Base-by-base conservation (phyloP, 108 stramenopile genomes). In the Pelagomonas calceolata region DNA sequence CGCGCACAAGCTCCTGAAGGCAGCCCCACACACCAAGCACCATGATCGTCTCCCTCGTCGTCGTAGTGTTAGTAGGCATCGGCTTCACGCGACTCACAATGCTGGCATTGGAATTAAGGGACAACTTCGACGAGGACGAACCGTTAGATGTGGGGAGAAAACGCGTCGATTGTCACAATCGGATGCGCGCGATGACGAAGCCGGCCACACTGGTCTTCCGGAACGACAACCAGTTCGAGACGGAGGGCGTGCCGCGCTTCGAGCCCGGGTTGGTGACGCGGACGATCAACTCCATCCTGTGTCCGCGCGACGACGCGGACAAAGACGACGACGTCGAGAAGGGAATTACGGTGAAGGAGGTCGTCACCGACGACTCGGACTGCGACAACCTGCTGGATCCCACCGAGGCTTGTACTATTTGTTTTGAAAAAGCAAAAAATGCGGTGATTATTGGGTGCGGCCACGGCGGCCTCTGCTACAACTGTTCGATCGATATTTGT, bases 31-130 rank as follows among this genome's bases (percentile, higher is more conserved):
- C 66, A 66, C n/a, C n/a, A n/a, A n/a, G 29, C 29, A 30, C 68
- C 68, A 36, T 39, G 36, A 44, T 36, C 43, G 36, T 68, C 68
- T 36, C 36, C n/a, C 36, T 68, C 51, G 29, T 60, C 51, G 51
- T 60, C 51, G 51, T 60, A 26, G 51, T 26, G 21, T 26, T 60
- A 17, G 51, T 60, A 26, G 51, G 51, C 51, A 60, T 60, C 51
- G 51, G 51, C 7, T 60, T 60, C 26, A 60, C 51, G 51, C 51
- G 51, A 26, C 51, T 60, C 21, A 60, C 51, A 26, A 60, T 60
- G 51, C 51, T 60, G 7, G 51, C 51, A n/a, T 30, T 68, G 17
- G 39, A 29, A 21, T 30, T 39, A 21, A 21, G 68, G 68, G 37
- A 68, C 36, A 43, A 36, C 36, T 39, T 68, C 68, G 26, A 39